A percentile compares a stretch with the other conserved stretches of the same genome.
phyloP scores from a whole-genome alignment of 2,329 filamentous ascomycete species.

The Colletotrichum siamense region DNA sequence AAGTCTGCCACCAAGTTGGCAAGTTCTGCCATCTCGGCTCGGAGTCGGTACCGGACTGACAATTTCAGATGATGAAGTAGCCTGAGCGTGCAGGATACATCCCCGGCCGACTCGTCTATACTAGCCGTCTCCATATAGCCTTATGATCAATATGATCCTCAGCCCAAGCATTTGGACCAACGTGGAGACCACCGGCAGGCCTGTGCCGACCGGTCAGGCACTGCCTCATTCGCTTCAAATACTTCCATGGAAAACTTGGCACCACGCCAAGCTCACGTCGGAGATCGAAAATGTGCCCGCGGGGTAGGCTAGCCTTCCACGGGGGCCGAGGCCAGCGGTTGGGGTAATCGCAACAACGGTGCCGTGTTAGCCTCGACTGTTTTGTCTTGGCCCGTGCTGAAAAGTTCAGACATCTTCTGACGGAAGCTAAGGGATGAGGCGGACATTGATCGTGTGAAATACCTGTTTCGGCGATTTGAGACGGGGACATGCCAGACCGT shows the following conservation, averaged over 20 bases:
- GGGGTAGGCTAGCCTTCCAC: background rate
- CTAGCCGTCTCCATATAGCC: background rate
- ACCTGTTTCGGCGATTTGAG: background rate
- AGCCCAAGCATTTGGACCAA: background rate
- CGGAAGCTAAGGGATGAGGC: background rate
- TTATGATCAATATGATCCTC: background rate
- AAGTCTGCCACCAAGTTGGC: background rate
- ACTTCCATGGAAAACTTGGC: background rate
- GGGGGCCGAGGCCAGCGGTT: background rate
- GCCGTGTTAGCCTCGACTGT: background rate
- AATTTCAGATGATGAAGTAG: background rate
- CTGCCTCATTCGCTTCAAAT: background rate
- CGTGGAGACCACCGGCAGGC: background rate
- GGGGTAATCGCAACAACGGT: background rate
- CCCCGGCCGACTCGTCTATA: background rate
- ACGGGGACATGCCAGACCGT: background rate
- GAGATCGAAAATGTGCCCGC: background rate
- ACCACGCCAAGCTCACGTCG: background rate
- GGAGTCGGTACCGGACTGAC: background rate
- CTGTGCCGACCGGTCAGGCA: background rate
- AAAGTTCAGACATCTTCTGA: background rate
- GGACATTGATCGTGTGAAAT: background rate
- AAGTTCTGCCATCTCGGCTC: background rate
- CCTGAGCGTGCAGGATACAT: background rate
- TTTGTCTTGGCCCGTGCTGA: background rate